A percentile compares a stretch with the other conserved stretches of the same genome.
phyloP scores from a whole-genome alignment of 1,284 basidiomycete genomes.

The Pseudozyma flocculosa region DNA sequence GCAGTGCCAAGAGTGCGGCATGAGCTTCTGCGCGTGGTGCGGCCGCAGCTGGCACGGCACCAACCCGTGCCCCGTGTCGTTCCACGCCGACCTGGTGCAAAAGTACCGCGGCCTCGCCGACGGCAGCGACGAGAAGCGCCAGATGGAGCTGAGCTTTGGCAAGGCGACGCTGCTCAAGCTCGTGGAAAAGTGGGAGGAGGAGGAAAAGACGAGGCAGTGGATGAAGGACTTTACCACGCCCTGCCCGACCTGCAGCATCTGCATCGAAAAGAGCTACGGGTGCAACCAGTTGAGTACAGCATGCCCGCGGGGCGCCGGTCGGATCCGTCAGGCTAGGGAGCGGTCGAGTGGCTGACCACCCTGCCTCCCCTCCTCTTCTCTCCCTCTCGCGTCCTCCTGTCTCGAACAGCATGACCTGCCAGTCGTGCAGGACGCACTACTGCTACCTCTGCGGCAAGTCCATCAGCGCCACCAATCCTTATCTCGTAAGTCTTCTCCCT shows the following conservation, averaged over 20 bases:
- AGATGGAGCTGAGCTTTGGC: conserved; percentile 25
- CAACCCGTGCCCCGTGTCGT: conserved; percentile 19
- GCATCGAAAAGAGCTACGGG: conserved; percentile 35
- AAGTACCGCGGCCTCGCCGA: conserved; percentile 14
- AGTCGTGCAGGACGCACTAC: conserved; percentile 34
- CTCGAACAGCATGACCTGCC: conserved; percentile 25
- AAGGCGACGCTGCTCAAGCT: conserved; percentile 25
- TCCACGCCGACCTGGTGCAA: conserved; percentile 25
- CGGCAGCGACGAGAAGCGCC: conserved; percentile 8
- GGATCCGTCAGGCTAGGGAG: too few species aligned
- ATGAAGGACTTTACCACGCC: conserved; percentile 26
- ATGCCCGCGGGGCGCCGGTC: too few species aligned
- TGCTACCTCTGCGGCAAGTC: conserved; percentile 39
- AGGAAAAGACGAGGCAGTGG: conserved; percentile 29
- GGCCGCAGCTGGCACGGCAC: conserved; percentile 34
- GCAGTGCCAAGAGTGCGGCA: conserved; percentile 29
- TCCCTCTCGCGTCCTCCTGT: not conserved
- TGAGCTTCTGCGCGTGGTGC: conserved; percentile 39
- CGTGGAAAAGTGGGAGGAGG: conserved; percentile 28
- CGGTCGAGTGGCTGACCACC: too few species aligned
- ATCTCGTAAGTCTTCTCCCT: conserved; percentile 2
- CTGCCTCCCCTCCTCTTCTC: too few species aligned
- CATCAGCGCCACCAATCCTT: conserved; percentile 27
- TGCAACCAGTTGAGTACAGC: conserved; percentile 34
- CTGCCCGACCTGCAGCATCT: conserved; percentile 31